phyloP scores from a whole-genome alignment of 768 basidiomycete genomes.

The Lentinula boryana region DNA sequence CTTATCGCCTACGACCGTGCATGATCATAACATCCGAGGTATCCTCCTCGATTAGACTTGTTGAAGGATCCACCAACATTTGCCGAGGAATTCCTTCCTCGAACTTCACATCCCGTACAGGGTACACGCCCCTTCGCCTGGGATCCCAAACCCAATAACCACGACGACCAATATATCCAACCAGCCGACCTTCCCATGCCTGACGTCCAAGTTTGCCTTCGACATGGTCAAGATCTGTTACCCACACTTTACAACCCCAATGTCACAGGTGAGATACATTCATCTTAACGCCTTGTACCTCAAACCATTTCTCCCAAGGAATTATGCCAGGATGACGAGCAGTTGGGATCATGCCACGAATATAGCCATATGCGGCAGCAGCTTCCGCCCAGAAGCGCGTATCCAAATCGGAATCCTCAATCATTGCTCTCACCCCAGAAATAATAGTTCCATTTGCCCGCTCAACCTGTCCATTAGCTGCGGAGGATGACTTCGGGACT shows the following conservation, averaged over 20 bases:
- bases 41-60: too few relatives aligned
- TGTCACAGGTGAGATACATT: too few relatives aligned
- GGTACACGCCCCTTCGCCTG: neutral
- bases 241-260: conserved; percentile 10
- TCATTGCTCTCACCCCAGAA: neutral
- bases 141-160: conserved; percentile 10
- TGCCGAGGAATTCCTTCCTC: neutral
- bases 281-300: too few relatives aligned
- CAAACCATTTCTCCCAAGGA: neutral
- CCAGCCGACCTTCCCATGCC: conserved; percentile 9
- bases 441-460: neutral
- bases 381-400: neutral
- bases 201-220: conserved; percentile 11
- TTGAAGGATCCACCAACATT: neutral
- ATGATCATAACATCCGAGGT: too few relatives aligned
- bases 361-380: neutral
- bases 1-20: too few relatives aligned
- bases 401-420: neutral
- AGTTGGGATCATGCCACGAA: neutral
- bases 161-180: conserved; percentile 11
- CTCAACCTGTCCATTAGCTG: neutral
- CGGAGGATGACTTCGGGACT: neutral
- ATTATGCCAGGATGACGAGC: neutral
- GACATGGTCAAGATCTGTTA: conserved; percentile 9
- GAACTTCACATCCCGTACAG: conserved; percentile 9